phyloP scores from a whole-genome alignment of 176 grass and related monocot species.

The Zizania latifolia region DNA sequence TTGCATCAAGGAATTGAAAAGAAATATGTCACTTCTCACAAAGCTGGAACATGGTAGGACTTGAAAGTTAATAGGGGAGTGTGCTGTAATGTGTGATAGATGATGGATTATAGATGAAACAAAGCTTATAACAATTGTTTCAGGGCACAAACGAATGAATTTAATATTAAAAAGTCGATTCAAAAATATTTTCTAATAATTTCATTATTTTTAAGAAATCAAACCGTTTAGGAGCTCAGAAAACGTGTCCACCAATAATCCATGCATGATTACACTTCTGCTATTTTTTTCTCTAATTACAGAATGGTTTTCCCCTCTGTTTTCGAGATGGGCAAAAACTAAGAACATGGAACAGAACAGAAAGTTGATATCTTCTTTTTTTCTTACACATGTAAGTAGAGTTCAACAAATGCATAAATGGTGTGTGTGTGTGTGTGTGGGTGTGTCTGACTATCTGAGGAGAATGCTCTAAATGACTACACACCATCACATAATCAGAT shows the following conservation, averaged over 20 bases:
- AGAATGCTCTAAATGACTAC: conserved; percentile 13
- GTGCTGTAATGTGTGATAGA: too few relatives aligned
- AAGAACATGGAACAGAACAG: not conserved
- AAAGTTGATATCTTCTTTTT: not conserved
- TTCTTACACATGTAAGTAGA: not conserved
- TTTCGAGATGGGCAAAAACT: not conserved
- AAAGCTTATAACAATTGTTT: too few relatives aligned
- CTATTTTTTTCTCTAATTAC: not conserved
- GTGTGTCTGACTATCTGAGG: too few relatives aligned
- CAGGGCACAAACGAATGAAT: too few relatives aligned
- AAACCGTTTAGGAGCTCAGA: too few relatives aligned
- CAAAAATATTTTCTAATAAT: too few relatives aligned
- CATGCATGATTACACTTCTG: too few relatives aligned
- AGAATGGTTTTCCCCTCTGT: not conserved
- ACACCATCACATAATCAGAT: conserved; percentile 19
- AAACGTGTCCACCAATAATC: too few relatives aligned
- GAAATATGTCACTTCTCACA: not conserved
- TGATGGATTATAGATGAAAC: too few relatives aligned
- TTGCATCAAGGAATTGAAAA: not conserved
- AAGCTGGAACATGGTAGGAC: not conserved
- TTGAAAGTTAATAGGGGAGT: too few relatives aligned
- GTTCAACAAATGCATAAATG: not conserved
- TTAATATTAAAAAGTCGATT: too few relatives aligned
- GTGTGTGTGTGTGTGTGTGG: not conserved
- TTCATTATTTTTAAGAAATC: too few relatives aligned